Conservation (phyloP, 2,329 filamentous ascomycete species). For the Aspergillus arachidicola region DNA sequence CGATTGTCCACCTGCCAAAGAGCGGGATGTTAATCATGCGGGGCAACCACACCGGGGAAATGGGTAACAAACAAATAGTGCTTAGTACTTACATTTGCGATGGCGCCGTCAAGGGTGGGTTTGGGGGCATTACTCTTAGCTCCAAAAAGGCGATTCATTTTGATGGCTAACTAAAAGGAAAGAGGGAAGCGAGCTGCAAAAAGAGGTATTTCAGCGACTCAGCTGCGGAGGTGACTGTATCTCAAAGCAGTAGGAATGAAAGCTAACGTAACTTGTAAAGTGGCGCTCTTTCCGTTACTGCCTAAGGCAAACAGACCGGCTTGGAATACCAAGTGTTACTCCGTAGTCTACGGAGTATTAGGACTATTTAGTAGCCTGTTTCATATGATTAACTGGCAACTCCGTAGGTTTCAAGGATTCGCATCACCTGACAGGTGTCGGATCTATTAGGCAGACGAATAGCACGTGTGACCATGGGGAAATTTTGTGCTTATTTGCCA, state of each 20-base stretch:
- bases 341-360: no score
- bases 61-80: slow-evolving; percentile 16
- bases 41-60: slow-evolving; percentile 5
- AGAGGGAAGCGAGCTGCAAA: background rate
- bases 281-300: background rate
- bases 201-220: background rate
- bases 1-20: slow-evolving; percentile 69
- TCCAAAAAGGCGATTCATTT: slow-evolving; percentile 96
- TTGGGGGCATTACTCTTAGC: slow-evolving; percentile 84
- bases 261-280: background rate
- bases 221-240: background rate
- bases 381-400: background rate
- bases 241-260: background rate
- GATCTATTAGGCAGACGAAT: background rate
- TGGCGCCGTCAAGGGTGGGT: slow-evolving; percentile 81
- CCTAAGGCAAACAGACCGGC: background rate
- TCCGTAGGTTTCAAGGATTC: background rate
- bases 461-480: background rate
- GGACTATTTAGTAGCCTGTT: background rate
- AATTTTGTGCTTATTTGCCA: background rate
- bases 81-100: slow-evolving; percentile 66
- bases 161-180: slow-evolving; percentile 27
- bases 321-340: background rate
- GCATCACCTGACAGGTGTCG: background rate
- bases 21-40: slow-evolving; percentile 8